phyloP scores from a whole-genome alignment of 805 yeast genomes.

The Naumovozyma dairenensis region DNA sequence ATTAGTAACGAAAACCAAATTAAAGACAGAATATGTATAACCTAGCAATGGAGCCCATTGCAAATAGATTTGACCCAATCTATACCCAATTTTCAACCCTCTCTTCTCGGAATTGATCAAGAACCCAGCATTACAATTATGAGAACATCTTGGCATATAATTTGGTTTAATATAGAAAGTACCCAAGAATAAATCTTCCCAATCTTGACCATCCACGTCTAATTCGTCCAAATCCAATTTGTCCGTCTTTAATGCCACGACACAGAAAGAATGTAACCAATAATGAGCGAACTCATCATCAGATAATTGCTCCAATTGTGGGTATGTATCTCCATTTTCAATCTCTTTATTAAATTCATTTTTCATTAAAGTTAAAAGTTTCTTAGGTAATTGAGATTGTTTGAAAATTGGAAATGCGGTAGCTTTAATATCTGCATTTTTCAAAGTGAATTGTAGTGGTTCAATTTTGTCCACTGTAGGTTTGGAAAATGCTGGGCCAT shows the following conservation, averaged over 20 bases:
- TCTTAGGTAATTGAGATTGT: slow-evolving; percentile 38
- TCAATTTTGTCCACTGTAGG: slow-evolving; percentile 30
- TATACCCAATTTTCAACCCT: slow-evolving; percentile 60
- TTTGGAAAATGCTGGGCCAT: slow-evolving; percentile 29
- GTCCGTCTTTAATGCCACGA: slow-evolving; percentile 45
- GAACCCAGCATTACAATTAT: slow-evolving; percentile 83
- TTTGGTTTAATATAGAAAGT: slow-evolving; percentile 79
- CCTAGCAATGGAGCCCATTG: slow-evolving; percentile 71
- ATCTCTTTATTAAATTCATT: slow-evolving; percentile 54
- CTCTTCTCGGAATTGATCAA: slow-evolving; percentile 51
- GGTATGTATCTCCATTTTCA: slow-evolving; percentile 69
- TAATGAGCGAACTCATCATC: slow-evolving; percentile 46
- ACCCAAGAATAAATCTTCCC: slow-evolving; percentile 51
- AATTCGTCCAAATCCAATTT: slow-evolving; percentile 5
- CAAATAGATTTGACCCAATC: slow-evolving; percentile 59
- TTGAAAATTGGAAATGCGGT: slow-evolving; percentile 55
- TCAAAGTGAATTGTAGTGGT: slow-evolving; percentile 33
- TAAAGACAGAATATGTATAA: slow-evolving; percentile 74
- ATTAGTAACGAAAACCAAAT: slow-evolving; percentile 77
- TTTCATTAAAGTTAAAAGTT: slow-evolving; percentile 38
- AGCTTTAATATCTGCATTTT: slow-evolving; percentile 37
- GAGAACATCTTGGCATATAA: slow-evolving; percentile 75
- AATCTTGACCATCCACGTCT: slow-evolving; percentile 27
- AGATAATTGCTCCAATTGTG: slow-evolving; percentile 37
- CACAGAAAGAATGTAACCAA: slow-evolving; percentile 62